Evolutionary conservation across 371 early-diverging fungal genomes (phyloP), one percentile per base, ranked within the genome.

Genomic region (Zychaea mexicana): DNA sequence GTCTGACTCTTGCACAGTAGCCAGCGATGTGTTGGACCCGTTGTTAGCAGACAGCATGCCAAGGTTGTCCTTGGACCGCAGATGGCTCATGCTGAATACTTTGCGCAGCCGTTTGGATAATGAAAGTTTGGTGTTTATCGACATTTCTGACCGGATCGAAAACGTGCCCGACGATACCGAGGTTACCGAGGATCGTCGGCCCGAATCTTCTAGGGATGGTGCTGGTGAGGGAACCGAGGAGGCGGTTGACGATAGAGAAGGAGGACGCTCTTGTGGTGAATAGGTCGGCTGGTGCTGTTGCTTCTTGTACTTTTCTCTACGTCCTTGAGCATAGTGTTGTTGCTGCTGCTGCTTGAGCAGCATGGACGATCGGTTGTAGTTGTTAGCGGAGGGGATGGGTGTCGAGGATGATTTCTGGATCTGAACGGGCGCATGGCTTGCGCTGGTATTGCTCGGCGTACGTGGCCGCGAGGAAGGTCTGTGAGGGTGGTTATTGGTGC

Each of bases 11-110:
- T 62, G 62, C 7, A 60, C 42, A 24, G 62, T 60, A 47, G 55
- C 56, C 42, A 47, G 57, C n/a, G 60, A 57, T 21, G 46, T 42
- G 27, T 49, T 53, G 0, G 65, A 57, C 19, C 65, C 65, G 32
- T 33, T 57, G 15, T 38, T 27, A 9, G 47, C 47, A 38, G 47
- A 56, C 27, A 42, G 32, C 61, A 57, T 45, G 15, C 58, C 68
- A 10, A 65, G 36, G 39, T 62, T 58, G 22, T 62, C 64, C 24
- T 47, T 59, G n/a, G 62, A 52, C 19, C 67, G 63, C 17, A 78
- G 47, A 36, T 71, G 78, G 55, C 67, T 71, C 80, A 82, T 79
- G 46, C 83, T 82, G 33, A 82, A 82, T 9, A 82, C 83, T 39
- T 78, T 76, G 10, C 83, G 76, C n/a, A 82, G 68, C 22, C 73